These are phyloP conservation scores for Ulmus americana DNA, from an alignment of 331 rosid species.

Conservation along the genomic window DNA sequence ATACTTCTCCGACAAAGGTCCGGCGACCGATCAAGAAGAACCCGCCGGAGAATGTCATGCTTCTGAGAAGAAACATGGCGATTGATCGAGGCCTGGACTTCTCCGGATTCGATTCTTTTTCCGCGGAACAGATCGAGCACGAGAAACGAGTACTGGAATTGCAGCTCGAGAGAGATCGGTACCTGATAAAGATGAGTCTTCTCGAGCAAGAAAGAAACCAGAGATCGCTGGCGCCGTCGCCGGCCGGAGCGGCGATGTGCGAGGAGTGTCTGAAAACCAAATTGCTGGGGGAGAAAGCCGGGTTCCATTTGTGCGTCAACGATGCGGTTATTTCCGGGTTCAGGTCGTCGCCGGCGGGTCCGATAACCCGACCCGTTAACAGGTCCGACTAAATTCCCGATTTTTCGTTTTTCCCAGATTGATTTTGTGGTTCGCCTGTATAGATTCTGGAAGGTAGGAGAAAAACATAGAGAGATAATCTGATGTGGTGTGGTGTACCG, in stretches of 20 bases:
- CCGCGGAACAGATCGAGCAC: constrained; percentile 24
- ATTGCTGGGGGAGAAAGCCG: constrained; percentile 19
- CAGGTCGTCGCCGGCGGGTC: constrained; percentile 43
- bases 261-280: constrained; percentile 28
- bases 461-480: background rate
- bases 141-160: constrained; percentile 25
- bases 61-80: constrained; percentile 39
- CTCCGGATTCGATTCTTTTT: constrained; percentile 23
- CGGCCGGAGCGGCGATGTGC: constrained; percentile 7
- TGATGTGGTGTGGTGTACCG: constrained; percentile 24
- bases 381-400: constrained; percentile 15
- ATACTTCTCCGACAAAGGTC: constrained; percentile 1
- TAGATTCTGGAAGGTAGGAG: background rate
- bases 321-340: constrained; percentile 35
- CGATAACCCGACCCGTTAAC: constrained; percentile 40
- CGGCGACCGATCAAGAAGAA: constrained; percentile 12
- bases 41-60: constrained; percentile 41
- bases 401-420: background rate
- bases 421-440: constrained; percentile 11
- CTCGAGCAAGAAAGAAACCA: constrained; percentile 2
- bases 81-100: constrained; percentile 3
- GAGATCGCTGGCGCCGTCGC: background rate
- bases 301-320: constrained; percentile 45
- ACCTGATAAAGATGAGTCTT: constrained; percentile 16
- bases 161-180: constrained; percentile 26